Evolutionary conservation across 2,329 filamentous ascomycete species (phyloP), one percentile per base, ranked within the genome.

Genomic region (Penicillium sp.): DNA sequence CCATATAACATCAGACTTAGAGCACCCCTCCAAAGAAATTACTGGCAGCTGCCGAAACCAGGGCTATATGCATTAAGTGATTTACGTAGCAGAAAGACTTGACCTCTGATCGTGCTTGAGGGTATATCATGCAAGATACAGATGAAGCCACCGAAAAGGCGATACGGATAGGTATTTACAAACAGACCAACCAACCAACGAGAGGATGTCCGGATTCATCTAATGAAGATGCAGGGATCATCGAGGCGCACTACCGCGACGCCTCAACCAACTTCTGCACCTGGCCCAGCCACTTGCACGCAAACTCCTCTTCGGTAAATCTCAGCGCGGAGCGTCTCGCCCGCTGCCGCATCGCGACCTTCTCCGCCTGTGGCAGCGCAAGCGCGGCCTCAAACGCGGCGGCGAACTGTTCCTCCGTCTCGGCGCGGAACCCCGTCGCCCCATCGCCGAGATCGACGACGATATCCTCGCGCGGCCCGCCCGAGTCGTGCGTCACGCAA

Each of bases 391-490:
- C 81, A 59, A 89, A 98, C 0, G 79, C 87, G 8, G 79, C 73
- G 0, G 91, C 88, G 60, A 94, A 98, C 43, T 95, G 84, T 3
- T 79, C 73, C 6, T 79, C 73, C 0, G 84, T 91, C 1, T 81
- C 84, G 1, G 90, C 91, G 55, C 91, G 88, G 70, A 91, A 97
- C 4, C 93, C 91, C 79, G 60, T 96, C 8, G 84, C 81, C 50
- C 84, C 71, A 3, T 86, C 88, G 49, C 93, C 83, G 23, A 93
- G 72, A 8, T 86, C 77, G 7, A 88, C 79, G 11, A 97, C 91
- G 52, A 98, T 98, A 62, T 98, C 93, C 47, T 88, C 69, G 67
- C 93, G 95, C 2, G 93, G 93, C 0, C 93, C 93, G 7, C 91
- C 93, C 35, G 86, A 93, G 65, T 96, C 76, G 58, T 98, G 93